Base-by-base conservation (phyloP, 192 early-diverging fungal species). In the Podochytrium sp. region DNA sequence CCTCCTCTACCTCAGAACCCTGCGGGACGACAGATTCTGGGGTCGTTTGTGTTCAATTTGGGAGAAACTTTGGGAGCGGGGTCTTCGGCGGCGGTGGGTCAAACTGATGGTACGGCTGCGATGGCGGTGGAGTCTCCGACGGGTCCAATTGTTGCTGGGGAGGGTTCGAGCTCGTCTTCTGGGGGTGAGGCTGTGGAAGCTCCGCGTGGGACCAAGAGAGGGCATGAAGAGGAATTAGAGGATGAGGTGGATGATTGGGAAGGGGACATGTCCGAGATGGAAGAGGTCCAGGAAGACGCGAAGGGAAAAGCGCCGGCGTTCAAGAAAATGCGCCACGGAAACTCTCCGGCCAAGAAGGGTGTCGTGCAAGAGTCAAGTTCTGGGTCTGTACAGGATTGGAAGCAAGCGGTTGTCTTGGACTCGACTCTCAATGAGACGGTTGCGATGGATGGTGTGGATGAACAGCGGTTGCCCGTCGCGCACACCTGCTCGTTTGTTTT, bases 401-500 rank as follows among this genome's bases (percentile, higher is more conserved):
- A 10, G 33, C n/a, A 55, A 20, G 6, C 12, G 7, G 47, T 69
- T 55, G 58, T 58, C 66, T 20, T 74, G 20, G 68, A 70, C 39
- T 5, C 51, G 20, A 18, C 50, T 5, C 23, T 74, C 30, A 74
- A 71, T 33, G 69, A 71, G 33, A 32, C 34, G 1, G 69, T 35
- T n/a, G 20, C 37, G 42, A 29, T n/a, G 40, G 49, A 56, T 33
- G 32, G 25, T 47, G 34, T 51, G 41, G 66, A 69, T 39, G 66
- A 56, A 38, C n/a, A 55, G n/a, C 25, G 71, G 30, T 39, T 73
- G 18, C 71, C 71, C 20, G 62, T 61, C 6, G 71, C 71, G 30
- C 71, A 73, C 35, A 73, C 71, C 18, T 73, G 71, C n/a, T 16
- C 71, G 25, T 64, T 32, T 42, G 71, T 73, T 12, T 41, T 74